Percentiles rank a stretch among this genome's conserved stretches.
Evolutionary conservation across 345 rosid species (phyloP).

Genomic region (Lenwebbia sp.): DNA sequence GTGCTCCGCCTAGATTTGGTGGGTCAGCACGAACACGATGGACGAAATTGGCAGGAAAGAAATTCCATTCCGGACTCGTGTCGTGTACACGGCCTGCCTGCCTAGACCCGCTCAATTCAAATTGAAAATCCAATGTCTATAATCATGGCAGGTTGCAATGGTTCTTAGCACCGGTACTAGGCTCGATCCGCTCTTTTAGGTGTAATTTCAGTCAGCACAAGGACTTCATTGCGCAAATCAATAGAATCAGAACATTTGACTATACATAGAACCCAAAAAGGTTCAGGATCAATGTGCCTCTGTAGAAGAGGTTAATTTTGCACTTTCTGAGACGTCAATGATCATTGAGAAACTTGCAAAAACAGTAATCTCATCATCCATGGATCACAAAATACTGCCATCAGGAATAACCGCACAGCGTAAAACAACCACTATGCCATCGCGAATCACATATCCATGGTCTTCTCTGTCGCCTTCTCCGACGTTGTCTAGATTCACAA

Average conservation of each 20-base stretch:
- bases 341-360: no score
- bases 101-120: neutral
- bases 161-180: neutral
- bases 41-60: neutral
- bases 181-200: neutral
- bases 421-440: no score
- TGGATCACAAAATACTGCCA: no score
- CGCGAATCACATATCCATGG: no score
- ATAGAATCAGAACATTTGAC: neutral
- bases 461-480: no score
- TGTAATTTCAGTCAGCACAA: neutral
- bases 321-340: no score
- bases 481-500: no score
- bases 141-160: neutral
- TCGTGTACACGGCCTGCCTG: neutral
- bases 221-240: neutral
- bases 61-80: neutral
- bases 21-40: neutral
- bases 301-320: no score
- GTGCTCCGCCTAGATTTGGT: neutral
- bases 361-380: no score
- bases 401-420: no score
- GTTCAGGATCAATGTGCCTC: no score
- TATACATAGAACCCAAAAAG: neutral
- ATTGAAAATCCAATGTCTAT: no score